Evolutionary conservation across 1,284 basidiomycete genomes (phyloP).

Genomic region (Fomitopsis schrenkii): DNA sequence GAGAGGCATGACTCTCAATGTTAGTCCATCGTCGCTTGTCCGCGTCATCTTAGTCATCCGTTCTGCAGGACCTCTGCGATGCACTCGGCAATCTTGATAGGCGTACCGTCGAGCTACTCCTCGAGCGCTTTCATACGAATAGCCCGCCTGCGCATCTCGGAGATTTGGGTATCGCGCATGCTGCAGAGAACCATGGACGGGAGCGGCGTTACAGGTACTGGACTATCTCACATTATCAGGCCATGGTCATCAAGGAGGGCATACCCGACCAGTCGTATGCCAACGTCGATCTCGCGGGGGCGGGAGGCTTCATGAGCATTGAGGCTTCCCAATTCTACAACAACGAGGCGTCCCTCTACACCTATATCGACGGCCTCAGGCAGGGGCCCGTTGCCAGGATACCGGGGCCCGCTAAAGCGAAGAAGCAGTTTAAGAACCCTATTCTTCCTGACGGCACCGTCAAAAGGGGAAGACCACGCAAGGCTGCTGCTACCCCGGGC

Average conservation of each 20-base stretch:
- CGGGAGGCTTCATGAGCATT: constrained; percentile 49
- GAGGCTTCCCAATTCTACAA: constrained; percentile 49
- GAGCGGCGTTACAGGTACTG: constrained; percentile 80
- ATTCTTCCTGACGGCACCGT: constrained; percentile 22
- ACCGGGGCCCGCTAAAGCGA: constrained; percentile 19
- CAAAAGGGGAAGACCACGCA: constrained; percentile 26
- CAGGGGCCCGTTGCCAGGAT: constrained; percentile 6
- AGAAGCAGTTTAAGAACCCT: constrained; percentile 18
- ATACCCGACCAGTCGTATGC: constrained; percentile 46
- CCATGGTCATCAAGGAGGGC: constrained; percentile 52
- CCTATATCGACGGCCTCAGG: constrained; percentile 48
- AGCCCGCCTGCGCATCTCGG: constrained; percentile 63
- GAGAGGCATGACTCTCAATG: constrained; percentile 67
- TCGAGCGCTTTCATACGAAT: constrained; percentile 60
- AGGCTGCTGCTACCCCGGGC: constrained; percentile 5
- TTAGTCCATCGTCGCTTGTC: constrained; percentile 24
- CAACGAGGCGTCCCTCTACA: constrained; percentile 34
- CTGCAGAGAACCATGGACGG: constrained; percentile 74
- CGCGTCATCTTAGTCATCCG: not conserved
- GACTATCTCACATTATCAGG: constrained; percentile 57
- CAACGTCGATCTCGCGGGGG: constrained; percentile 42
- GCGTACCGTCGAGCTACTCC: constrained; percentile 74
- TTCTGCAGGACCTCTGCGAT: constrained; percentile 57
- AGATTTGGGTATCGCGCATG: constrained; percentile 61
- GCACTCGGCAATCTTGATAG: constrained; percentile 69